These are phyloP conservation scores for Xylaria arbuscula DNA, from an alignment of 2,329 filamentous ascomycete species.

Conservation along the genomic window DNA sequence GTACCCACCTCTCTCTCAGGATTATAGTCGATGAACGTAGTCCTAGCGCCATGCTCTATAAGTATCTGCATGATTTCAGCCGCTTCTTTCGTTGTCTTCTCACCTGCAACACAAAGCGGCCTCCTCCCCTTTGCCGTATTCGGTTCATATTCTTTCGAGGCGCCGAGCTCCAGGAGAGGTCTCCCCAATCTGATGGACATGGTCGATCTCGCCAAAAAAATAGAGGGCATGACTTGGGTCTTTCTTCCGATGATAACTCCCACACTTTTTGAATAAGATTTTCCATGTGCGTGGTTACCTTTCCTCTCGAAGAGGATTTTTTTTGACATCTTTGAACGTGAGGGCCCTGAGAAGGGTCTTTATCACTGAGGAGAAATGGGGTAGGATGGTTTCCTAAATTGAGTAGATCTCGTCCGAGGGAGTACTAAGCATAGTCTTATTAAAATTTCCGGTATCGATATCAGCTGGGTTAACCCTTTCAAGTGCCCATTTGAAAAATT, in stretches of 20 bases:
- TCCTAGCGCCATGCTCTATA: background rate
- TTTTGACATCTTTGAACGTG: background rate
- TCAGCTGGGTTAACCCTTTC: background rate
- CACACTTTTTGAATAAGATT: background rate
- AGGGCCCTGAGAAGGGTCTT: background rate
- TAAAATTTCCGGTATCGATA: background rate
- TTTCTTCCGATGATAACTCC: background rate
- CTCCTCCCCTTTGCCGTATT: background rate
- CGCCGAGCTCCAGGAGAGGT: background rate
- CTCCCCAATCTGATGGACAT: background rate
- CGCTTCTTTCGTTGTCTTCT: background rate
- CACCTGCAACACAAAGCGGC: background rate
- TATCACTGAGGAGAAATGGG: background rate
- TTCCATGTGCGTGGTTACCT: background rate
- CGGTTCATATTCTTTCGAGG: background rate
- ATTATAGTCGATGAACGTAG: background rate
- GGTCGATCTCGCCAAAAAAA: background rate
- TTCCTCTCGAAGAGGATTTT: background rate
- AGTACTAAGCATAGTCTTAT: background rate
- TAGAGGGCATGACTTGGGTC: background rate
- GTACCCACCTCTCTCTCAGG: constrained; percentile 5
- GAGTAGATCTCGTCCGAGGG: background rate
- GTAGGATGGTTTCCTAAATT: background rate
- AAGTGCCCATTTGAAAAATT: background rate
- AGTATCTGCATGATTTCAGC: background rate